Evolutionary conservation across 345 rosid genomes (phyloP), one percentile per base, ranked within the genome.

Genomic region (Camelina sativa): DNA sequence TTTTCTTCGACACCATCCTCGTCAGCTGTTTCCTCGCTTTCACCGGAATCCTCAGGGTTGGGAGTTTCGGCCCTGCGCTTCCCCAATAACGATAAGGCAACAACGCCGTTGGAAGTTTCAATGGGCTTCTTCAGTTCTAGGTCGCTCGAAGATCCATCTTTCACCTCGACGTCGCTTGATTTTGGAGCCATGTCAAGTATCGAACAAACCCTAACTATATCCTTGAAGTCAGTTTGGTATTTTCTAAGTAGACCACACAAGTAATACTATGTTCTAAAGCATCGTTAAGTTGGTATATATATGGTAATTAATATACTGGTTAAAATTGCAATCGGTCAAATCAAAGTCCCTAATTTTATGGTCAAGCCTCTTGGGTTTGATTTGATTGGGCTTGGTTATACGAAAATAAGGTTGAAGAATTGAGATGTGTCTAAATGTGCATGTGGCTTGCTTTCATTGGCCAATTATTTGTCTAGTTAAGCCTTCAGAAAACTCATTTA

Each of bases 141-240:
- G 25, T 23, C 25, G 25, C 25, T 23, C 25, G 25, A 23, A 23
- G 25, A 23, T 23, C 11, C 65, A 17, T 38, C 48, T 48, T 38
- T 38, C 1, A 15, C 38, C 65, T 60, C 65, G 4, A 43, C 23
- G 4, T 58, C 44, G 65, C 47, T 38, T 56, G 62, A 15, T 30
- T 60, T 34, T 3, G 16, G 65, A 44, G 40, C 67, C 66, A 62
- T 62, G 19, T 62, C 34, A 17, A 62, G 5, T 30, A 30, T 30
- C 34, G 34, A 30, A 30, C 34, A 6, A 30, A 20, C 66, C 65
- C 65, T 61, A 61, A 13, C n/a, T 32, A 23, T 16, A 6, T 12
- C 44, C 44, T 30, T 30, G 6, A 30, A 30, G 34, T 6, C 34
- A 30, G 5, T 30, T 30, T 30, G 34, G 34, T 30, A 30, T 6